Conservation (phyloP, 192 early-diverging fungal species). For the Podochytrium sp. region DNA sequence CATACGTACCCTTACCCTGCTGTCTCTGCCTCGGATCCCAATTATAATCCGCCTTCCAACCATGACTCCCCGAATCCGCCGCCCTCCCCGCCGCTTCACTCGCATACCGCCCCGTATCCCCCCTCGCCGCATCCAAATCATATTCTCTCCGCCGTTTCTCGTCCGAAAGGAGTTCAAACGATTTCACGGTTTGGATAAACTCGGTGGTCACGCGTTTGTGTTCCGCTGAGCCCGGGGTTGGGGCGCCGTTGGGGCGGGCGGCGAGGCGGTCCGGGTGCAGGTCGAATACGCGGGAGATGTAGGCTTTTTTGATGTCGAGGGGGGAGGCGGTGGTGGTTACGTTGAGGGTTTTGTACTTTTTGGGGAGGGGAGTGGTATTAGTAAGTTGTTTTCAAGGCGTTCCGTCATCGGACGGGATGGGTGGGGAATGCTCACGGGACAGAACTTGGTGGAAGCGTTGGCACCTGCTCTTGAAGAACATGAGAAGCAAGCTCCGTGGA, state of each 20-base stretch:
- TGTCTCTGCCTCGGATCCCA: neutral
- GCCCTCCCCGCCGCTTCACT: neutral
- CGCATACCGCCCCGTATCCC: neutral
- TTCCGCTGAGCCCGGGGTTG: constrained; percentile 29
- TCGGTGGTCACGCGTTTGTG: constrained; percentile 42
- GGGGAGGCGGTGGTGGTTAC: constrained; percentile 1
- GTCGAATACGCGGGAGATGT: constrained; percentile 70
- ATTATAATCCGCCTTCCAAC: constrained; percentile 1
- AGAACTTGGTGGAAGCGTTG: neutral
- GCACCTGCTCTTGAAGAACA: neutral
- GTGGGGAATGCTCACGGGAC: neutral
- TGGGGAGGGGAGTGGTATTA: neutral
- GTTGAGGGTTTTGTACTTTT: constrained; percentile 17
- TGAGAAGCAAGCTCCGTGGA: neutral
- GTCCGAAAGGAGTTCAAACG: constrained; percentile 63
- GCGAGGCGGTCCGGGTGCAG: constrained; percentile 70
- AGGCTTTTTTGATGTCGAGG: constrained; percentile 71
- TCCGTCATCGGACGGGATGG: neutral
- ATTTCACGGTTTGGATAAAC: constrained; percentile 69
- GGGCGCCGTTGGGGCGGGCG: constrained; percentile 3
- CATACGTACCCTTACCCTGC: neutral
- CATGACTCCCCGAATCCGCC: neutral
- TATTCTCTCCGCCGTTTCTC: neutral
- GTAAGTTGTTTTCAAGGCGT: too few relatives aligned
- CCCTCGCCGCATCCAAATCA: constrained; percentile 9